Conservation (phyloP, 108 stramenopile species). For the Nitzschia palea region DNA sequence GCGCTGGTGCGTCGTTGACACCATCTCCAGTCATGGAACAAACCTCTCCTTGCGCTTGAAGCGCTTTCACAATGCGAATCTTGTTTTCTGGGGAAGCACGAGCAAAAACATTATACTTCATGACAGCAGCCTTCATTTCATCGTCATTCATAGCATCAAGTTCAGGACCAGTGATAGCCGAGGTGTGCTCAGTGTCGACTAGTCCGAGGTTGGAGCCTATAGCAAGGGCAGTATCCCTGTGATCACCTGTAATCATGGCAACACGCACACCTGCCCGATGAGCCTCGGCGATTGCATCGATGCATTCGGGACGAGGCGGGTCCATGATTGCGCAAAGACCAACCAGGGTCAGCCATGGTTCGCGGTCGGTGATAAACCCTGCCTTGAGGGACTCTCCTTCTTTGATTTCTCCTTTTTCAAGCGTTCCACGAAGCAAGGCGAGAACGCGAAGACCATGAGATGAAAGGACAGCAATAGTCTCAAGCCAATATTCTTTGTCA, state of each 20-base stretch:
- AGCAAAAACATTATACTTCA: constrained; percentile 83
- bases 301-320: constrained; percentile 90
- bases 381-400: constrained; percentile 66
- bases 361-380: constrained; percentile 66
- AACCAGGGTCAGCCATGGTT: constrained; percentile 78
- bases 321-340: constrained; percentile 94
- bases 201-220: constrained; percentile 64
- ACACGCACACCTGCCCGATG: constrained; percentile 90
- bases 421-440: constrained; percentile 75
- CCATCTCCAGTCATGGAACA: constrained; percentile 98
- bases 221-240: constrained; percentile 79
- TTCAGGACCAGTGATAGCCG: constrained; percentile 77
- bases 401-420: constrained; percentile 56
- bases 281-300: constrained; percentile 80
- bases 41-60: constrained; percentile 83
- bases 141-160: constrained; percentile 72
- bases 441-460: constrained; percentile 95
- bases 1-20: constrained; percentile 97
- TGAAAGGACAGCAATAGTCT: constrained; percentile 77
- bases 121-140: constrained; percentile 59
- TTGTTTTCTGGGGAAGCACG: constrained; percentile 87
- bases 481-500: constrained; percentile 70
- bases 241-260: constrained; percentile 98
- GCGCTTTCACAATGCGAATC: constrained; percentile 86
- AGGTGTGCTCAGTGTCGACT: constrained; percentile 58